Evolutionary conservation across 108 stramenopile genomes (phyloP).

Genomic region (Pseudonitzschia pungens): DNA sequence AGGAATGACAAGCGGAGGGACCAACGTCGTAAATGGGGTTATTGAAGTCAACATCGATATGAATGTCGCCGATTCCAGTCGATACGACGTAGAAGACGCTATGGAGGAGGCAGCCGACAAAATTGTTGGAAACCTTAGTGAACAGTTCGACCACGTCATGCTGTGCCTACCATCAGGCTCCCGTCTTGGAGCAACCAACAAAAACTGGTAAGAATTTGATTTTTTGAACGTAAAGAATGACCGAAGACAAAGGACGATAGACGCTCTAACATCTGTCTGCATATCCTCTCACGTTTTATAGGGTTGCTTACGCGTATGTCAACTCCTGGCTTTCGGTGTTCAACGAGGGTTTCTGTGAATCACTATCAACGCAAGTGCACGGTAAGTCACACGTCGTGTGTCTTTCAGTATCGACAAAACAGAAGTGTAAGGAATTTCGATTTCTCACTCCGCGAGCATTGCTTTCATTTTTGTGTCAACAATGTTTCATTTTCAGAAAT

Average conservation of each 20-base stretch:
- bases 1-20: slow-evolving; percentile 44
- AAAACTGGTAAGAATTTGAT: slow-evolving; percentile 18
- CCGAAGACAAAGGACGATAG: not conserved
- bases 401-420: too few relatives aligned
- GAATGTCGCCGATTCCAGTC: not conserved
- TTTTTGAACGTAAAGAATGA: not conserved
- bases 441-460: not conserved
- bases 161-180: slow-evolving; percentile 53
- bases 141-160: slow-evolving; percentile 54
- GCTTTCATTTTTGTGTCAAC: not conserved
- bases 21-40: slow-evolving; percentile 23
- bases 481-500: slow-evolving; percentile 25
- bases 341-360: slow-evolving; percentile 18
- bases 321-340: slow-evolving; percentile 23
- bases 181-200: slow-evolving; percentile 20
- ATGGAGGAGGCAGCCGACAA: not conserved
- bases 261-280: not conserved
- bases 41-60: slow-evolving; percentile 11
- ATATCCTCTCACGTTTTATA: not conserved
- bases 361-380: slow-evolving; percentile 8
- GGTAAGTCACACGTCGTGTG: not conserved
- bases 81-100: slow-evolving; percentile 11
- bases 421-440: too few relatives aligned
- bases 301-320: slow-evolving; percentile 15
- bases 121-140: slow-evolving; percentile 12